Evolutionary conservation across 139 green algal species (phyloP).

Genomic region (Tetradesmus lagerheimii): DNA sequence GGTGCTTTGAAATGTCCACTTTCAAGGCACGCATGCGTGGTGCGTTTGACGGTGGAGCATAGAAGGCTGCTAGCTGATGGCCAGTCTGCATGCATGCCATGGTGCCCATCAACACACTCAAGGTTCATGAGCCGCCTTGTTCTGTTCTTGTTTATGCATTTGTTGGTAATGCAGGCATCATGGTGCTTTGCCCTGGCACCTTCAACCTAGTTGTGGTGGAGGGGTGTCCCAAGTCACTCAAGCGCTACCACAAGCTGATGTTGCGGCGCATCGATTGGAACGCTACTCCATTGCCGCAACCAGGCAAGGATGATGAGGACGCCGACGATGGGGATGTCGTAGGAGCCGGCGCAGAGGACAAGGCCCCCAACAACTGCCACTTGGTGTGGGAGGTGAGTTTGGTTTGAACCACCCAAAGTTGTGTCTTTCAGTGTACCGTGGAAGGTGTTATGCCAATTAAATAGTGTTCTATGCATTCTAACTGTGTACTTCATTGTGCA

Average conservation of each 20-base stretch:
- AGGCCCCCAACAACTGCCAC: conserved; percentile 64
- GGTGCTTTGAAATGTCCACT: too few species aligned
- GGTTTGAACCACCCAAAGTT: too few species aligned
- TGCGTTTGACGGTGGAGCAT: too few species aligned
- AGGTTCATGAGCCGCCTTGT: not conserved
- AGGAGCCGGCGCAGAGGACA: conserved; percentile 51
- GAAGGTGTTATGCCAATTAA: too few species aligned
- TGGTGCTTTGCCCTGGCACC: conserved; percentile 27
- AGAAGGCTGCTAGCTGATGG: too few species aligned
- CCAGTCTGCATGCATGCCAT: too few species aligned
- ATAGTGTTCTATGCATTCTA: too few species aligned
- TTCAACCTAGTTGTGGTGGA: conserved; percentile 91
- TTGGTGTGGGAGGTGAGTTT: conserved; percentile 62
- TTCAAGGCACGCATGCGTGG: too few species aligned
- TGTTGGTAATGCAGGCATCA: conserved; percentile 11
- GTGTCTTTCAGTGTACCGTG: too few species aligned
- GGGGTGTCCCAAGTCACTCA: conserved; percentile 75
- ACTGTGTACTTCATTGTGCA: too few species aligned
- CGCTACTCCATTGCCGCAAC: not conserved
- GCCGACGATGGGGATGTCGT: not conserved
- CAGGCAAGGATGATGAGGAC: conserved; percentile 55
- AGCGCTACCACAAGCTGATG: conserved; percentile 95
- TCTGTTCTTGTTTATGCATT: not conserved
- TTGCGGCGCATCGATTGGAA: conserved; percentile 95
- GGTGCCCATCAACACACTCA: too few species aligned